Evolutionary conservation across 345 rosid species (phyloP).

Genomic region (Eucalyptus curtisii): DNA sequence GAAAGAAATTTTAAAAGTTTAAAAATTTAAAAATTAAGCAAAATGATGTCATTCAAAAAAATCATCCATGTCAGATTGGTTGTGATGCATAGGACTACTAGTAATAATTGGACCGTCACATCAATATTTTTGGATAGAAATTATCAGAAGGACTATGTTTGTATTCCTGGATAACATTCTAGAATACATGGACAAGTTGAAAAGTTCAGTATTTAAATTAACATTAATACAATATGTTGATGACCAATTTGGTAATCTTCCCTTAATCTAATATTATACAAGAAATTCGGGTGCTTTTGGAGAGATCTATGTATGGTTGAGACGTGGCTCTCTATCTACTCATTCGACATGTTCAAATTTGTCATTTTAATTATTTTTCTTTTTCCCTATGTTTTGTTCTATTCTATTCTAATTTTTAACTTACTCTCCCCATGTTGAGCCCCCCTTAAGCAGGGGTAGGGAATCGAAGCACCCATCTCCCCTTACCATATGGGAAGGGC

Average conservation of each 20-base stretch:
- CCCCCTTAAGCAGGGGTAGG: no score
- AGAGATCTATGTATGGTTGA: not conserved
- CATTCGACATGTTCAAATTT: not conserved
- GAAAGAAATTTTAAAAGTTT: not conserved
- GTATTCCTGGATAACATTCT: not conserved
- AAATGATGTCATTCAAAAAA: not conserved
- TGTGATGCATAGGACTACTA: rapidly evolving
- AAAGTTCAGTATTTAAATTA: no score
- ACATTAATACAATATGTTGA: no score
- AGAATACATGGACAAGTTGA: not conserved
- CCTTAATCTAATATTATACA: not conserved
- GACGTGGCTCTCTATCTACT: not conserved
- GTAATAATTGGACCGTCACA: not conserved
- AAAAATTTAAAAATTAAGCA: no score
- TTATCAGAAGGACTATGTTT: not conserved
- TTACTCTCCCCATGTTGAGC: no score
- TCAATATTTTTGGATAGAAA: not conserved
- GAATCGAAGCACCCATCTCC: no score
- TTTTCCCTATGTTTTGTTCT: rapidly evolving
- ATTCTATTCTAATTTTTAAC: no score
- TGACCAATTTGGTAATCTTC: not conserved
- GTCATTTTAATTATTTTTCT: not conserved
- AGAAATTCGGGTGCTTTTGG: not conserved
- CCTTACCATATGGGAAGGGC: no score
- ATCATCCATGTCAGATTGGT: not conserved